Evolutionary conservation across 805 yeast genomes (phyloP).

Genomic region (Zygotorulaspora danielsina): DNA sequence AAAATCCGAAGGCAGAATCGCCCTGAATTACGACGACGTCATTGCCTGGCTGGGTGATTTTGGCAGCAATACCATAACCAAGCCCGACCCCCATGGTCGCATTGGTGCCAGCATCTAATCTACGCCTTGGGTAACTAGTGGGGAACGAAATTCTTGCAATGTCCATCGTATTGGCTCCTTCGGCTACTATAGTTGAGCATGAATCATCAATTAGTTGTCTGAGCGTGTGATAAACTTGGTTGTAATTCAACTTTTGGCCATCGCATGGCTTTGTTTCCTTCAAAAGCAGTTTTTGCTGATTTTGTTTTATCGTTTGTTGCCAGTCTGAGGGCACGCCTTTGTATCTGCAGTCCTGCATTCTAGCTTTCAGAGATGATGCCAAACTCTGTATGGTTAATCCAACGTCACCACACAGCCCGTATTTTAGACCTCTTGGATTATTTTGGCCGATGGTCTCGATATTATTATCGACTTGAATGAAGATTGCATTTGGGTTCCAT

Average conservation of each 20-base stretch:
- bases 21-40: constrained; percentile 61
- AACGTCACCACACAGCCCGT: constrained; percentile 57
- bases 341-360: constrained; percentile 10
- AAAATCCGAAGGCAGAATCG: constrained; percentile 74
- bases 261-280: constrained; percentile 32
- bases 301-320: constrained; percentile 15
- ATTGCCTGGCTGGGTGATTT: constrained; percentile 41
- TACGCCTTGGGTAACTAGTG: constrained; percentile 45
- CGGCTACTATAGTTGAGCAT: constrained; percentile 47
- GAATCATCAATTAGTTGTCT: constrained; percentile 39
- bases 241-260: constrained; percentile 41
- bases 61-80: constrained; percentile 66
- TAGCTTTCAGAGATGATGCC: constrained; percentile 18
- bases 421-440: constrained; percentile 32
- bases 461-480: constrained; percentile 54
- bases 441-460: constrained; percentile 52
- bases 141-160: constrained; percentile 60
- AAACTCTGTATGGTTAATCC: constrained; percentile 40
- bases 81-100: constrained; percentile 77
- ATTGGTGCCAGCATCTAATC: constrained; percentile 71
- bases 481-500: constrained; percentile 42
- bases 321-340: constrained; percentile 13
- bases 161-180: constrained; percentile 81
- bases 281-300: constrained; percentile 23
- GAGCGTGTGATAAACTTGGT: constrained; percentile 49